Percentiles rank a stretch among this genome's conserved stretches.
Evolutionary conservation across 164 flowering plant genomes (phyloP).

Genomic region (Vitis riparia): DNA sequence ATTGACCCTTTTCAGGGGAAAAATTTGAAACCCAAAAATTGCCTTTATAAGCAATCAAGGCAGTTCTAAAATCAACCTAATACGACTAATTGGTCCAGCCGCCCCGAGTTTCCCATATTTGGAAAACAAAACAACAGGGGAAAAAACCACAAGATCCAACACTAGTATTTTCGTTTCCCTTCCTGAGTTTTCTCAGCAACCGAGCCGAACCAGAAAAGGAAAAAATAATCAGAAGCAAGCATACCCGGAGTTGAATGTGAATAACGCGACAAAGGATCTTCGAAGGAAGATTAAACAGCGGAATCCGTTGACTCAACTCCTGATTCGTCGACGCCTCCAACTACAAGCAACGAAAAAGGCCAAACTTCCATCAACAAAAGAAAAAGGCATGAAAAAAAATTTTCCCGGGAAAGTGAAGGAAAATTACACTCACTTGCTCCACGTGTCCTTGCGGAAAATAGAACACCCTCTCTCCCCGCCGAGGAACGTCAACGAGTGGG

Average conservation of each 20-base stretch:
- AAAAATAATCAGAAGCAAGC: not conserved
- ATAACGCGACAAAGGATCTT: slow-evolving; percentile 80
- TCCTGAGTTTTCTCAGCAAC: slow-evolving; percentile 1
- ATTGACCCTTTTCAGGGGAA: too few relatives aligned
- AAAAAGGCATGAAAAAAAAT: slow-evolving; percentile 1
- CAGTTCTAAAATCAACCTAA: not conserved
- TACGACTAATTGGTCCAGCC: not conserved
- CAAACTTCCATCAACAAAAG: slow-evolving; percentile 11
- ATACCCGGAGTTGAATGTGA: slow-evolving; percentile 55
- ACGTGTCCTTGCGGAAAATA: slow-evolving; percentile 95
- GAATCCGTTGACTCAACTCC: slow-evolving; percentile 63
- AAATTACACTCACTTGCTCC: slow-evolving; percentile 64
- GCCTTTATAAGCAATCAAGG: too few relatives aligned
- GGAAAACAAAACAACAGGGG: not conserved
- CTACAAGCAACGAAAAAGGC: slow-evolving; percentile 35
- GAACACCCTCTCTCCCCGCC: slow-evolving; percentile 56
- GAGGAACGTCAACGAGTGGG: slow-evolving; percentile 84
- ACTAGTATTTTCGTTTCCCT: not conserved
- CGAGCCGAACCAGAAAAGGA: not conserved
- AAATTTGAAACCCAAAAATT: too few relatives aligned
- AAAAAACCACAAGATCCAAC: not conserved
- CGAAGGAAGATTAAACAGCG: slow-evolving; percentile 58
- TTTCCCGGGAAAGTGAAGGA: slow-evolving; percentile 2
- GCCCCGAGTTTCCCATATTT: not conserved
- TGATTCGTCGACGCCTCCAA: slow-evolving; percentile 82